These are phyloP conservation scores for Sphenostylis stenocarpa DNA, from an alignment of 306 rosid species.

Conservation along the genomic window DNA sequence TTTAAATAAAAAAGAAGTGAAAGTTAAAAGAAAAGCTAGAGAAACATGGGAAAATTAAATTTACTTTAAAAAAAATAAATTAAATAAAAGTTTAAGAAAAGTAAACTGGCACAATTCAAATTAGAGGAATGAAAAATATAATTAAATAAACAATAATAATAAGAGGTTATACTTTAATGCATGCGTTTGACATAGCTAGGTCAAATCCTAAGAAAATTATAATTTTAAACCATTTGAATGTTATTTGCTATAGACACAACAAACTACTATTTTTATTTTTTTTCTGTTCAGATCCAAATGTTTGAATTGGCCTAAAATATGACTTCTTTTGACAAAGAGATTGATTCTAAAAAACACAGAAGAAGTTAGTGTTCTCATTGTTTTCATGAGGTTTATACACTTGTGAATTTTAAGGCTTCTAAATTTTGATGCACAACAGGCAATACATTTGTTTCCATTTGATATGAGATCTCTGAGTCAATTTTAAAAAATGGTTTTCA, in stretches of 20 bases:
- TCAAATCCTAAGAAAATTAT: neutral
- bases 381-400: neutral
- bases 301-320: neutral
- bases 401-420: neutral
- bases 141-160: neutral
- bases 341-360: neutral
- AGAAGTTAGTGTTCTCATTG: neutral
- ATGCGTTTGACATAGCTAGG: neutral
- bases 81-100: neutral
- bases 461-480: neutral
- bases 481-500: neutral
- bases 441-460: neutral
- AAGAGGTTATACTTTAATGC: neutral
- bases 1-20: neutral
- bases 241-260: neutral
- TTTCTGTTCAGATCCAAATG: neutral
- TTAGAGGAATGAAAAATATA: neutral
- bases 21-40: neutral
- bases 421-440: slow-evolving; percentile 1
- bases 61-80: neutral
- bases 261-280: too few relatives aligned
- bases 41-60: neutral
- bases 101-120: neutral
- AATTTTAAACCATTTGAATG: neutral
- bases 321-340: too few relatives aligned